Base-by-base conservation (phyloP, 352 stramenopile genomes). In the Phytophthora rubi region DNA sequence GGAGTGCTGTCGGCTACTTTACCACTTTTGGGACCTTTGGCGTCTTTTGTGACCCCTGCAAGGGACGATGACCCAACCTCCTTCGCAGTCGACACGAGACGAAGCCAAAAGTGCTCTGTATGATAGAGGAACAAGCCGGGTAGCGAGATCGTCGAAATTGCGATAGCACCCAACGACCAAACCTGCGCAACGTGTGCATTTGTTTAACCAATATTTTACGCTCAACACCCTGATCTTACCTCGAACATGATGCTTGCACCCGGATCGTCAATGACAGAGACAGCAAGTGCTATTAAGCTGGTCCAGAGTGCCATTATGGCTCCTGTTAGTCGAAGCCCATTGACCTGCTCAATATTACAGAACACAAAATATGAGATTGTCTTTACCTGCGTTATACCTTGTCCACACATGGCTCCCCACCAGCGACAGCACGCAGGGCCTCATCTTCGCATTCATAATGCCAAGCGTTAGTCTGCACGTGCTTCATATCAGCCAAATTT, bases 131-230 rank as follows among this genome's bases (percentile, higher is more conserved):
- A 49, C 10, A 92, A 55, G 18, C 69, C 62, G 1, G 75, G 79
- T 23, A 81, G 54, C 1, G 77, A 75, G 30, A 81, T 61, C 3
- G 73, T 55, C 1, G 77, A 80, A 18, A 92, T 70, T 1, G 72
- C 79, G 56, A 90, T 83, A n/a, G 64, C 69, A 6, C 82, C 84
- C 2, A 92, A 59, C 3, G 75, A 88, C 84, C 84, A 92, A 16
- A 76, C 65, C 82, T 90, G 55, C 18, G 10, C 1, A 62, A 55
- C 15, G n/a, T 48, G 15, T 18, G n/a, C 39, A 48, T 9, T 26
- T 26, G 23, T 26, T 26, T 26, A 6, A 42, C 35, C 35, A 42
- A 42, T 42, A 39, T 15, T 15, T 26, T 26, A 26, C 23, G 23
- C 23, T 26, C 23, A 26, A 26, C 23, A 26, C 2, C 23, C 23